These are phyloP conservation scores for Paecilomyces sp. DNA, from an alignment of 2,329 filamentous ascomycete genomes.

Conservation along the genomic window DNA sequence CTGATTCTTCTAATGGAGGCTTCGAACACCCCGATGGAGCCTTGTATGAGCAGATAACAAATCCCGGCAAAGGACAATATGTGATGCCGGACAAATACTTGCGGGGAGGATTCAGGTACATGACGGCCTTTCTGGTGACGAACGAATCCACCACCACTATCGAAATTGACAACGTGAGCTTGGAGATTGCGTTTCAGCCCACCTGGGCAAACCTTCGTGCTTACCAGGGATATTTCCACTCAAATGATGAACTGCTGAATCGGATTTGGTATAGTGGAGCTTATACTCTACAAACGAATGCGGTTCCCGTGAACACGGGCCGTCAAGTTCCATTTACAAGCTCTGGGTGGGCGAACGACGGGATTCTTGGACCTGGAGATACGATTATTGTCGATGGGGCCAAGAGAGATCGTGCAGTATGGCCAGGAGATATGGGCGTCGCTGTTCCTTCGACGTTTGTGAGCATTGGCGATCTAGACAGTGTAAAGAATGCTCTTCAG, in stretches of 20 bases:
- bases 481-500: constrained; percentile 41
- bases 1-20: constrained; percentile 43
- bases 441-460: constrained; percentile 40
- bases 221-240: constrained; percentile 49
- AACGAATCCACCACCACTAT: constrained; percentile 23
- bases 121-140: constrained; percentile 34
- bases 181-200: constrained; percentile 44
- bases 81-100: constrained; percentile 31
- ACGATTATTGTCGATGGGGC: constrained; percentile 39
- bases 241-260: constrained; percentile 46
- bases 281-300: constrained; percentile 46
- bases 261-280: constrained; percentile 51
- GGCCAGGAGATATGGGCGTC: constrained; percentile 46
- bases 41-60: constrained; percentile 29
- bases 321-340: constrained; percentile 23
- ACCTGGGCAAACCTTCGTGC: constrained; percentile 47
- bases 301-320: constrained; percentile 31
- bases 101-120: constrained; percentile 39
- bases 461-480: constrained; percentile 39
- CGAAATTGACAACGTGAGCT: constrained; percentile 28
- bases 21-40: constrained; percentile 37
- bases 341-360: constrained; percentile 34
- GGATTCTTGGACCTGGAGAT: constrained; percentile 30
- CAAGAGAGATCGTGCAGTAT: constrained; percentile 37
- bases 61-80: constrained; percentile 26